Evolutionary conservation across 306 rosid species (phyloP), one percentile per base, ranked within the genome.

Genomic region (Benincasa hispida): DNA sequence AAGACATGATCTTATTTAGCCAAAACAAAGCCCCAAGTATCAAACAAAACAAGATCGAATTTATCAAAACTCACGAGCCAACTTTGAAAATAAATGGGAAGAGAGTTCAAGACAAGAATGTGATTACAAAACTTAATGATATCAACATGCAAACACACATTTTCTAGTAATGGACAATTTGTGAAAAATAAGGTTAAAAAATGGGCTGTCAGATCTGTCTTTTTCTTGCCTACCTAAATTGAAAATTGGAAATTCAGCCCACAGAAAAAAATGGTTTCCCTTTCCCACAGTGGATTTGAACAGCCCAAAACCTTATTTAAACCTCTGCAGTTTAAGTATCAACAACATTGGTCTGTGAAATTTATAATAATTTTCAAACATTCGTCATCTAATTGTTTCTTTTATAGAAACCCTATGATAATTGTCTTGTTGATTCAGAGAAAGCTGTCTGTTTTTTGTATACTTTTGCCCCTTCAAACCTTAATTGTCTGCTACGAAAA

Each of bases 41-140:
- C 22, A 69, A 45, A 45, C 75, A 69, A 42, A 24, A 45, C 24
- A 15, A 45, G 30, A 39, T 11, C 6, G 75, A 69, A 45, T 69
- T 69, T 22, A 69, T 45, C 22, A 69, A 10, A 27, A 47, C 58
- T 70, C 76, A 70, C 76, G 76, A 70, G 76, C 58, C 48, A 24
- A 45, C 41, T 70, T 70, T 41, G 58, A 17, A 70, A 70, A 47
- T 10, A 24, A 25, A 22, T 45, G 57, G 0, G 35, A 37, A 25
- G 47, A 47, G 47, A 47, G 32, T 22, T 42, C 39, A 70, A 70
- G 57, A 47, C 22, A 70, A 25, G 57, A 42, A 45, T 42, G 56
- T 45, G 75, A 42, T 45, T 25, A 39, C 32, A 21, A 41, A 67
- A 67, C 47, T 18, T 18, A 32, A 35, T 45, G 15, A 45, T n/a